These are phyloP conservation scores for Microdochium paspali DNA, from an alignment of 2,329 filamentous ascomycete species.

Conservation along the genomic window DNA sequence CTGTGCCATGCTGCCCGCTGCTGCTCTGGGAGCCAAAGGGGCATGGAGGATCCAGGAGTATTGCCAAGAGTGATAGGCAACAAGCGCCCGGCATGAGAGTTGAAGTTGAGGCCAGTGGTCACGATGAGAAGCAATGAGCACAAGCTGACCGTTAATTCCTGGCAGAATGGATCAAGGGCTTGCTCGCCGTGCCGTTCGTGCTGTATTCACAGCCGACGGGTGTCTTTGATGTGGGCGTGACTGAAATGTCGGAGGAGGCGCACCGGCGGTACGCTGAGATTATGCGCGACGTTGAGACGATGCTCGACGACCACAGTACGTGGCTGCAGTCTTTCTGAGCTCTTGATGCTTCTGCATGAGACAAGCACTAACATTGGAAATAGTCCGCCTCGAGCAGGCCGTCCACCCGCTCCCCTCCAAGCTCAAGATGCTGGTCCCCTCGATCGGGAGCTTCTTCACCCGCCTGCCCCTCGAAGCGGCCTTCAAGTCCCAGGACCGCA, in stretches of 20 bases:
- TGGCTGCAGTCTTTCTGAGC: conserved; percentile 1
- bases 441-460: conserved; percentile 91
- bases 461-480: conserved; percentile 77
- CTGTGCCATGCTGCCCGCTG: too few species aligned
- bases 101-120: too few species aligned
- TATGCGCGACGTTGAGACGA: conserved; percentile 82
- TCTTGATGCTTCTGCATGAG: too few species aligned
- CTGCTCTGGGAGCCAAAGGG: too few species aligned
- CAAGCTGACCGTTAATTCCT: too few species aligned
- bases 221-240: conserved; percentile 63
- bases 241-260: conserved; percentile 68
- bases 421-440: conserved; percentile 82
- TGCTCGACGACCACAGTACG: conserved; percentile 86
- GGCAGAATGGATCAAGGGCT: conserved; percentile 89
- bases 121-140: too few species aligned
- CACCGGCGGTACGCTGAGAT: conserved; percentile 91
- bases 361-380: conserved; percentile 1
- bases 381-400: conserved; percentile 43
- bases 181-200: conserved; percentile 92
- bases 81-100: too few species aligned
- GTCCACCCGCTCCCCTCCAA: conserved; percentile 74
- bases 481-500: conserved; percentile 81
- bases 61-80: too few species aligned
- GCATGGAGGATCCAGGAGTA: too few species aligned
- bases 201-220: conserved; percentile 91